A percentile compares a stretch with the other conserved stretches of the same genome.
Conservation (phyloP, 352 stramenopile species). For the Globisporangium paroecandrum region DNA sequence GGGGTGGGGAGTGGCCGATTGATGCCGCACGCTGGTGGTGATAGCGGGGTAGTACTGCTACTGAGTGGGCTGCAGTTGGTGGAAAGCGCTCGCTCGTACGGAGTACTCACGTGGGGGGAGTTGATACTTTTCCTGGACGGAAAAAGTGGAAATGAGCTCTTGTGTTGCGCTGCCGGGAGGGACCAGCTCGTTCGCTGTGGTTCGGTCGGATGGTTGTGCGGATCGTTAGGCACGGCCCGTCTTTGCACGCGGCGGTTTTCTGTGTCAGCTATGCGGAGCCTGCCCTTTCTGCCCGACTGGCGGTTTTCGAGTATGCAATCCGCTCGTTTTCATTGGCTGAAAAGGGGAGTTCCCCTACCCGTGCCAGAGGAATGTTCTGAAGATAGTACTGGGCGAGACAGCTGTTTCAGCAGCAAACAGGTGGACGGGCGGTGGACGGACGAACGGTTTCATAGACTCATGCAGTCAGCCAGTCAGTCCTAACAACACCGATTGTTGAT, state of each 20-base stretch:
- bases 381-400: conserved; percentile 1
- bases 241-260: conserved; percentile 1
- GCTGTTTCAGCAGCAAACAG: conserved; percentile 11
- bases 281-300: conserved; percentile 1
- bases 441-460: neutral
- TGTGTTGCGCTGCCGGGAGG: neutral
- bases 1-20: neutral
- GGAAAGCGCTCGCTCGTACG: neutral
- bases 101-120: conserved; percentile 12
- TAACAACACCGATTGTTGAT: neutral
- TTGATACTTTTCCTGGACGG: conserved; percentile 21
- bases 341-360: neutral
- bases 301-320: conserved; percentile 11
- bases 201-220: conserved; percentile 11
- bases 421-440: neutral
- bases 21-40: neutral
- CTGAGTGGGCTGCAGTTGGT: neutral
- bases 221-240: neutral
- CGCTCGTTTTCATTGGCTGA: neutral
- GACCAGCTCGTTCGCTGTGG: neutral
- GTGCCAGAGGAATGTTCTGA: conserved; percentile 3
- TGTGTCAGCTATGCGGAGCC: neutral
- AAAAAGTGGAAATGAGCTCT: conserved; percentile 28
- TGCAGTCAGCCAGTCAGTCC: neutral
- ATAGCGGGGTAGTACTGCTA: neutral